These are phyloP conservation scores for Hericium rajendrae DNA, from an alignment of 768 basidiomycete species.

Conservation along the genomic window DNA sequence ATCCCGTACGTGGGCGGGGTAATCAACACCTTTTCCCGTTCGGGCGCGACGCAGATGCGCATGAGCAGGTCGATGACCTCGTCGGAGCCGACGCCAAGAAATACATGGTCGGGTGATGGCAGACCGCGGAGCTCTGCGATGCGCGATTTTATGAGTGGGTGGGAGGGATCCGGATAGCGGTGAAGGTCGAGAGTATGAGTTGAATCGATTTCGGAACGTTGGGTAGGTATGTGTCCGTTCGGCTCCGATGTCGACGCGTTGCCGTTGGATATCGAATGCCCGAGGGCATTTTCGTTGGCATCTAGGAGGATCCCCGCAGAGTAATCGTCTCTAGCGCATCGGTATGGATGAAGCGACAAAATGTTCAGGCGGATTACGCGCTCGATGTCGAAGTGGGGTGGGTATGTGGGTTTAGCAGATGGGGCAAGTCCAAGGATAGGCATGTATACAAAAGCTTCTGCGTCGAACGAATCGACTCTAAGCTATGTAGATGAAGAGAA, in stretches of 20 bases:
- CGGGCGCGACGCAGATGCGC: constrained; percentile 77
- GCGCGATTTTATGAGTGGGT: constrained; percentile 65
- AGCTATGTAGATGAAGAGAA: neutral
- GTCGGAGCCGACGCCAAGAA: constrained; percentile 94
- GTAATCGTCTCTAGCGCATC: constrained; percentile 96
- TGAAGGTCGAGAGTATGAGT: constrained; percentile 52
- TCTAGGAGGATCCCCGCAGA: constrained; percentile 85
- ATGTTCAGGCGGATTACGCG: constrained; percentile 89
- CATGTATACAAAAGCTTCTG: neutral
- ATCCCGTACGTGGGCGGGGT: constrained; percentile 98
- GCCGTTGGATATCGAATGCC: constrained; percentile 52
- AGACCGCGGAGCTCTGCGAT: constrained; percentile 69
- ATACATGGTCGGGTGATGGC: constrained; percentile 52
- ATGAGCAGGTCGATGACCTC: constrained; percentile 94
- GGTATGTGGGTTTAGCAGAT: constrained; percentile 21
- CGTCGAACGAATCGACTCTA: neutral
- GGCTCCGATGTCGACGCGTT: neutral
- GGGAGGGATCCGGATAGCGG: constrained; percentile 90
- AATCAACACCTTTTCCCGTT: constrained; percentile 68
- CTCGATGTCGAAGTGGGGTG: constrained; percentile 80
- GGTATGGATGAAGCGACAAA: constrained; percentile 82
- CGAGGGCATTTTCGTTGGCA: constrained; percentile 95
- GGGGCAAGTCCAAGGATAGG: neutral
- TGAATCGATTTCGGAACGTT: constrained; percentile 20
- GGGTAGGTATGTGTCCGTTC: constrained; percentile 16